Evolutionary conservation across 2,329 filamentous ascomycete genomes (phyloP).

Genomic region (Colletotrichum gloeosporioides): DNA sequence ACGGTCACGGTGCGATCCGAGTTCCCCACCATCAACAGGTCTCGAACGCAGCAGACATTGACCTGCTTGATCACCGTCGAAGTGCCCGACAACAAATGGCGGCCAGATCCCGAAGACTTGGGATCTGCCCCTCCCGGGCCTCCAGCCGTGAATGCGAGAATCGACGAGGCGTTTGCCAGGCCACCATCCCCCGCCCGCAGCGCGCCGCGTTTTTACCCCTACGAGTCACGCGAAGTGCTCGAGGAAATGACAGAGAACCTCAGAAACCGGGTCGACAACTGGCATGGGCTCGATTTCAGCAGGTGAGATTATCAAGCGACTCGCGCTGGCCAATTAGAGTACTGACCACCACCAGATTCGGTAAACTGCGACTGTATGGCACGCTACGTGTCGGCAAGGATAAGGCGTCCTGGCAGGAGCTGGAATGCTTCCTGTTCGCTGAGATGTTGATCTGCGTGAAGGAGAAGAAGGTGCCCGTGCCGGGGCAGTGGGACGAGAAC

Average conservation of each 20-base stretch:
- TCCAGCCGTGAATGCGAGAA: constrained; percentile 44
- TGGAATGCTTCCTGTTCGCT: constrained; percentile 95
- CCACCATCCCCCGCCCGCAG: constrained; percentile 65
- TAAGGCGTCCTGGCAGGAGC: constrained; percentile 93
- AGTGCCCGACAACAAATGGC: constrained; percentile 91
- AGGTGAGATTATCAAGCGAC: constrained; percentile 52
- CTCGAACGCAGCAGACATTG: constrained; percentile 90
- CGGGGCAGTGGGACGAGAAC: constrained; percentile 71
- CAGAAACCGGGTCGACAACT: constrained; percentile 91
- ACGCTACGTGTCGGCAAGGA: constrained; percentile 95
- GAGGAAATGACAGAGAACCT: constrained; percentile 88
- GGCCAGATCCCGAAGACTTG: constrained; percentile 81
- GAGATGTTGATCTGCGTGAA: constrained; percentile 99
- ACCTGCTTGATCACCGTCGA: constrained; percentile 95
- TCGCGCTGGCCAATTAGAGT: constrained; percentile 2
- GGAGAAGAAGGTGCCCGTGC: constrained; percentile 78
- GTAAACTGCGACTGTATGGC: constrained; percentile 87
- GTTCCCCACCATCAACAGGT: constrained; percentile 91
- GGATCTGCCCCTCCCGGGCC: constrained; percentile 54
- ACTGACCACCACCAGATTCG: constrained; percentile 67
- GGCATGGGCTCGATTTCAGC: constrained; percentile 94
- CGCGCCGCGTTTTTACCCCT: constrained; percentile 68
- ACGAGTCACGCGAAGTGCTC: constrained; percentile 77
- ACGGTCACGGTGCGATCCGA: constrained; percentile 95
- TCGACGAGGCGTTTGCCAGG: constrained; percentile 60